Base-by-base conservation (phyloP, 1,284 basidiomycete genomes). In the Gymnopus androsaceus region DNA sequence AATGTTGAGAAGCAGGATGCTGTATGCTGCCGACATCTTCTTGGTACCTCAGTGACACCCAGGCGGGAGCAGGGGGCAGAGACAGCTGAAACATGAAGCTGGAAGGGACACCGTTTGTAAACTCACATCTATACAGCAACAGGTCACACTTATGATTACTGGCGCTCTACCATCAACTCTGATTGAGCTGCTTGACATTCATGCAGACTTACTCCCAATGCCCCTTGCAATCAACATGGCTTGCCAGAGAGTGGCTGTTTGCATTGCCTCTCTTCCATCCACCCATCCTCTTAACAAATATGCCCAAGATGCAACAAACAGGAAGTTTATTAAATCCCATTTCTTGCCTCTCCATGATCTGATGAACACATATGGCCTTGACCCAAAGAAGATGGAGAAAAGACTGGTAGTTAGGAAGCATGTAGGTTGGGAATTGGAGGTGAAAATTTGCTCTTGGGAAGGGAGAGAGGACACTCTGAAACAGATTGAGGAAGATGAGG, bases 21-120 rank as follows among this genome's bases (percentile, higher is more conserved):
- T 1, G 42, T 54, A 3, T 60, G 64, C 9, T 65, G 63, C 56
- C 37, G 59, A 17, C 52, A 56, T 11, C 58, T 66, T 0, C 66
- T 66, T 31, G 54, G 56, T 2, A 7, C 58, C 0, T 51, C 51
- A n/a, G 55, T 55, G 5, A 30, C 65, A 2, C 65, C 66, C 31
- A 33, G 31, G 31, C 31, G 14, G 14, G 6, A 6, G 14, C 31
- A 33, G 6, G 31, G 14, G 14, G 14, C 31, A 6, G 14, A 33
- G 14, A 6, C 6, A 14, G 6, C 31, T 30, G 23, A 48, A 48
- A 28, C 11, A 48, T 14, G 17, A 21, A 5, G 36, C n/a, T 12
- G 15, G 14, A 14, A 33, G 31, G 31, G 31, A 14, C 14, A 33
- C n/a, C n/a, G 31, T 33, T 14, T 7, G 31, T 14, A 33, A 33